These are phyloP conservation scores for Ophioceras dolichostomum DNA, from an alignment of 2,329 filamentous ascomycete species.

Conservation along the genomic window DNA sequence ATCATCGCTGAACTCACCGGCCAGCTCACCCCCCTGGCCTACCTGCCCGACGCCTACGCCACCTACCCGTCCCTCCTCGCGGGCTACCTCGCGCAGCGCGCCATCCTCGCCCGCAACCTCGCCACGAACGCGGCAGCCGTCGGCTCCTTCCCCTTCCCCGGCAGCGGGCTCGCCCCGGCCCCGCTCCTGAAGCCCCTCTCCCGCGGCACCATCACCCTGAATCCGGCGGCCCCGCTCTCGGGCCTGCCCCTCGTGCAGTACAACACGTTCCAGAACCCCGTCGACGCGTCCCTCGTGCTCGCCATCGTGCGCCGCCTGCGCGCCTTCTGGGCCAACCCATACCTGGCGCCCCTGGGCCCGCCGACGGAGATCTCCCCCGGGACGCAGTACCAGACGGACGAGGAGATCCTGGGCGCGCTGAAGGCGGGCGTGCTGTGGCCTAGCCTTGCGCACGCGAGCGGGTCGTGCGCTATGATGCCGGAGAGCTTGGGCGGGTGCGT, in stretches of 20 bases:
- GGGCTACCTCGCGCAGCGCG: background rate
- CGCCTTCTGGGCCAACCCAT: background rate
- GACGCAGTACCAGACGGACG: constrained; percentile 5
- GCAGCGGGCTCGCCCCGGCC: background rate
- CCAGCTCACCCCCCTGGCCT: background rate
- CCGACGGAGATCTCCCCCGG: constrained; percentile 2
- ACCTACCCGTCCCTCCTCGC: background rate
- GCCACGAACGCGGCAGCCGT: background rate
- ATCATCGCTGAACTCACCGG: background rate
- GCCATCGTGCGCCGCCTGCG: constrained; percentile 1
- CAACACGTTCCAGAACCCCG: constrained; percentile 3
- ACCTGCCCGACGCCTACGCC: constrained; percentile 1
- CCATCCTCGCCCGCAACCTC: background rate
- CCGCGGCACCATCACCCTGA: constrained; percentile 3
- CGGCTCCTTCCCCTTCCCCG: constrained; percentile 2
- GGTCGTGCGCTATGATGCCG: constrained; percentile 9
- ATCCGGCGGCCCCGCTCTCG: background rate
- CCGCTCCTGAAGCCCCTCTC: background rate
- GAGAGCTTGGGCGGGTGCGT: constrained; percentile 13
- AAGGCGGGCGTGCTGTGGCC: constrained; percentile 2
- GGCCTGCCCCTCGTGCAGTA: constrained; percentile 2
- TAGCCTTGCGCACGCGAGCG: constrained; percentile 8
- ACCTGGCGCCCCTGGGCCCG: background rate
- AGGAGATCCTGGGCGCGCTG: constrained; percentile 22
- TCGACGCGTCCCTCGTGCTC: constrained; percentile 2